Conservation (phyloP, 495 filamentous ascomycete species). For the Hypoxylon intermedium region DNA sequence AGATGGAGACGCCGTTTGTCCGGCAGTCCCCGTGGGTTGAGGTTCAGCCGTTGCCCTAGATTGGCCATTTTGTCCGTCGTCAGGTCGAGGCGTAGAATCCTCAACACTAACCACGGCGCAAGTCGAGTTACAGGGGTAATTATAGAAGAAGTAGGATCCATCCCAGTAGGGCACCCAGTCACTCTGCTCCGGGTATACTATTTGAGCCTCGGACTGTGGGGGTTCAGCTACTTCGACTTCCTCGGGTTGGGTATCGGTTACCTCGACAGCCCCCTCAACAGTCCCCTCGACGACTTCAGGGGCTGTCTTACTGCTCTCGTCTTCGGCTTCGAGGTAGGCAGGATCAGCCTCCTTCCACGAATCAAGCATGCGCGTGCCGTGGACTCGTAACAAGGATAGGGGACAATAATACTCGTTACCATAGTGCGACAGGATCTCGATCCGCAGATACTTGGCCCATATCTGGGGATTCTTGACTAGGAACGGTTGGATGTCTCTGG, state of each 20-base stretch:
- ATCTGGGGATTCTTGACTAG: slow-evolving; percentile 90
- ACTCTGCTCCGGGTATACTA: slow-evolving; percentile 24
- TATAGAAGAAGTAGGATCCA: slow-evolving; percentile 32
- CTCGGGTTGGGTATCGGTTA: slow-evolving; percentile 29
- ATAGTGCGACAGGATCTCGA: slow-evolving; percentile 93
- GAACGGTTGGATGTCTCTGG: slow-evolving; percentile 92
- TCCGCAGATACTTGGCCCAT: slow-evolving; percentile 89
- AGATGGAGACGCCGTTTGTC: slow-evolving; percentile 21
- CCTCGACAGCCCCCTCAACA: slow-evolving; percentile 36
- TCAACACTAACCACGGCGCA: slow-evolving; percentile 34
- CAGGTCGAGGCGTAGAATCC: neutral
- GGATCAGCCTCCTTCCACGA: slow-evolving; percentile 77
- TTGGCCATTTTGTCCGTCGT: neutral
- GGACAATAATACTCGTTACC: slow-evolving; percentile 97
- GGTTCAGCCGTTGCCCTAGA: slow-evolving; percentile 5
- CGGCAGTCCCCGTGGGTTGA: slow-evolving; percentile 13
- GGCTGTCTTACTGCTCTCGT: slow-evolving; percentile 39
- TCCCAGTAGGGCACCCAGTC: slow-evolving; percentile 37
- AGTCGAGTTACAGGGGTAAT: slow-evolving; percentile 18
- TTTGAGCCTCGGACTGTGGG: slow-evolving; percentile 35
- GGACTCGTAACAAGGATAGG: slow-evolving; percentile 85
- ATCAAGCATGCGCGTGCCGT: slow-evolving; percentile 97
- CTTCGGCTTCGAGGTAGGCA: slow-evolving; percentile 62
- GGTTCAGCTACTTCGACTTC: slow-evolving; percentile 43
- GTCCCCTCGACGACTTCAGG: slow-evolving; percentile 52